Conservation (phyloP, 495 filamentous ascomycete species). For the Podospora tetraspora region DNA sequence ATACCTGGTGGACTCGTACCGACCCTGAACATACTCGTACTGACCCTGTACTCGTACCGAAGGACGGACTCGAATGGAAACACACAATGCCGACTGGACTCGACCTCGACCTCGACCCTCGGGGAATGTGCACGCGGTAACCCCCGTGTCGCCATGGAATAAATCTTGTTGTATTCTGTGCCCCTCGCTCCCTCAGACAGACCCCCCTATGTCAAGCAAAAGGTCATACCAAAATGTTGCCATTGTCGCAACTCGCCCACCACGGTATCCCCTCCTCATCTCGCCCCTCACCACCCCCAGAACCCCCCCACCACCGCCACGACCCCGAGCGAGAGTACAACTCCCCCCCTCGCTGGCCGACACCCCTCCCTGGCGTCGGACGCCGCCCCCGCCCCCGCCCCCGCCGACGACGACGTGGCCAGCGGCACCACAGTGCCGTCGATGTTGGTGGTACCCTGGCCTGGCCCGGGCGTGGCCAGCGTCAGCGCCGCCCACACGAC, state of each 20-base stretch:
- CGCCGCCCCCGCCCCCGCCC: not conserved
- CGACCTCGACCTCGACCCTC: not conserved
- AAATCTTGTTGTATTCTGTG: not conserved
- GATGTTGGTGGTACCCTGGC: slow-evolving; percentile 21
- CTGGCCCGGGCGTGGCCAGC: slow-evolving; percentile 26
- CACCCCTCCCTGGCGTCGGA: slow-evolving; percentile 12
- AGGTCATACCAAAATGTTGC: not conserved
- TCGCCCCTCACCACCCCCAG: not conserved
- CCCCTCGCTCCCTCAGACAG: not conserved
- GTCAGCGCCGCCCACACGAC: slow-evolving; percentile 37
- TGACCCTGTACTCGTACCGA: no score
- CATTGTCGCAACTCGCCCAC: not conserved
- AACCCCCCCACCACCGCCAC: not conserved
- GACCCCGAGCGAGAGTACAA: not conserved
- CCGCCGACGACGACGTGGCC: slow-evolving; percentile 2
- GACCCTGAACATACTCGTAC: not conserved
- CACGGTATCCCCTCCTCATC: not conserved
- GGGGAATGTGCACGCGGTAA: not conserved
- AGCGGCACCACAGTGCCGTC: slow-evolving; percentile 18
- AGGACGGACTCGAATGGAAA: not conserved
- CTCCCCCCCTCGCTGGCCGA: not conserved
- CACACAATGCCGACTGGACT: not conserved
- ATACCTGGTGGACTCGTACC: not conserved
- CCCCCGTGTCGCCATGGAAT: not conserved
- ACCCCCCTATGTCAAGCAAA: not conserved